phyloP scores from a whole-genome alignment of 1,139 yeast genomes.

The Nematodospora anomalae region DNA sequence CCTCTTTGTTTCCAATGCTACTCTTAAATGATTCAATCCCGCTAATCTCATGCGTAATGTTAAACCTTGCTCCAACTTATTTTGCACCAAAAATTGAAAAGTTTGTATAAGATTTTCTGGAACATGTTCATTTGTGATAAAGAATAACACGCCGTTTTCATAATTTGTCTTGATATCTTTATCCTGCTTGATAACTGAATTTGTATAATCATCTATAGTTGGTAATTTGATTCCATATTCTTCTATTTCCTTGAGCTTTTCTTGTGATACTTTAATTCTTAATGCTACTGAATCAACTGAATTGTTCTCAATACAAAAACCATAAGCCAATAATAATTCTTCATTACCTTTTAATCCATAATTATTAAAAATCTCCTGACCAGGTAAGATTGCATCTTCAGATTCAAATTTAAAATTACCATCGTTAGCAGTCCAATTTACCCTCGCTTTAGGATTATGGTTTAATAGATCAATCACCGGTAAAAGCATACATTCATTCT shows the following conservation, averaged over 20 bases:
- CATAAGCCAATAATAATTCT: slow-evolving; percentile 65
- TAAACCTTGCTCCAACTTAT: slow-evolving; percentile 39
- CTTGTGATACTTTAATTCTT: slow-evolving; percentile 49
- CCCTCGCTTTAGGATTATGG: slow-evolving; percentile 62
- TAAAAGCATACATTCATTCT: slow-evolving; percentile 62
- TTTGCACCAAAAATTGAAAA: slow-evolving; percentile 52
- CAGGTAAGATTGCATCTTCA: slow-evolving; percentile 21
- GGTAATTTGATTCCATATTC: slow-evolving; percentile 48
- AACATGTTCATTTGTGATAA: slow-evolving; percentile 36
- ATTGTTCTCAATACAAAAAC: slow-evolving; percentile 67
- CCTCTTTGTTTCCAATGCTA: slow-evolving; percentile 51
- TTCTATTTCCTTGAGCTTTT: slow-evolving; percentile 32
- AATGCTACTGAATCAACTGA: slow-evolving; percentile 62
- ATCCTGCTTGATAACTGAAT: slow-evolving; percentile 28
- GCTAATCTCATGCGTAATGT: slow-evolving; percentile 57
- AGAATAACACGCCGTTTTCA: slow-evolving; percentile 46
- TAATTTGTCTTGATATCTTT: slow-evolving; percentile 14
- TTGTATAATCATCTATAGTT: slow-evolving; percentile 46
- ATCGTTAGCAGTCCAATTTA: slow-evolving; percentile 54
- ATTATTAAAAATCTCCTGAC: slow-evolving; percentile 65
- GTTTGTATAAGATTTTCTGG: slow-evolving; percentile 50
- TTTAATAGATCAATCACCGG: slow-evolving; percentile 82
- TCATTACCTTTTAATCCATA: slow-evolving; percentile 88
- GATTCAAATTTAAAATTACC: slow-evolving; percentile 32
- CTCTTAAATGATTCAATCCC: slow-evolving; percentile 56